Conservation (phyloP, 306 rosid species). For the Corylus avellana region DNA sequence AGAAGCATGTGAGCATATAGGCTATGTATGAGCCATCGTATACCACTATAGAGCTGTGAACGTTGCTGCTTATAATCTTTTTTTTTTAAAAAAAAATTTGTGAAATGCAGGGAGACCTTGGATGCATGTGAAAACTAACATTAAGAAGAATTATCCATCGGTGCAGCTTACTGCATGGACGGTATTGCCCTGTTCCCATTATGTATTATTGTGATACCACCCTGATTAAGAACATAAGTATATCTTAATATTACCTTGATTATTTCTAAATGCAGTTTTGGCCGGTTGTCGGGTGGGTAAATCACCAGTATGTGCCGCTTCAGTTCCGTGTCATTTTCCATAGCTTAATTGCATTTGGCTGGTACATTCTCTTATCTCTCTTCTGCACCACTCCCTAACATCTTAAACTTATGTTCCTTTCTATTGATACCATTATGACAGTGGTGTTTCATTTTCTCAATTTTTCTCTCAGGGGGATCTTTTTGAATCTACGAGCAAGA, state of each 20-base stretch:
- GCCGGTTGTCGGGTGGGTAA: constrained; percentile 90
- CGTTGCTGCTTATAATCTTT: constrained; percentile 8
- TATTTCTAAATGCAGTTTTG: constrained; percentile 68
- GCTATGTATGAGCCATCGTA: not conserved
- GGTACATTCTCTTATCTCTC: constrained; percentile 43
- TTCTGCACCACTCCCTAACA: not conserved
- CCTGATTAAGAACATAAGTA: not conserved
- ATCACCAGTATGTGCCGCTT: constrained; percentile 84
- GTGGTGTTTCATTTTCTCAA: constrained; percentile 10
- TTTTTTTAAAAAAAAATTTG: constrained; percentile 18
- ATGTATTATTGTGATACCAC: constrained; percentile 6
- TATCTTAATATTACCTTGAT: constrained; percentile 17
- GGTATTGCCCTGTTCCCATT: constrained; percentile 50
- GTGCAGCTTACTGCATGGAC: constrained; percentile 84
- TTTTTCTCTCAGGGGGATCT: constrained; percentile 69
- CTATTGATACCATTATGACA: constrained; percentile 4
- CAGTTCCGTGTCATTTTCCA: constrained; percentile 86
- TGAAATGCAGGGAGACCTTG: constrained; percentile 76
- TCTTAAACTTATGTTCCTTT: constrained; percentile 8
- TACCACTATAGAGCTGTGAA: not conserved
- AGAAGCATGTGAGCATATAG: constrained; percentile 9
- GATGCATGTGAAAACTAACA: constrained; percentile 77
- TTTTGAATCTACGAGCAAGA: constrained; percentile 75
- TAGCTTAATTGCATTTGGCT: constrained; percentile 72
- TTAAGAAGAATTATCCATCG: constrained; percentile 81